Evolutionary conservation across 2,329 filamentous ascomycete genomes (phyloP).

Genomic region (Fusarium nelsonii): DNA sequence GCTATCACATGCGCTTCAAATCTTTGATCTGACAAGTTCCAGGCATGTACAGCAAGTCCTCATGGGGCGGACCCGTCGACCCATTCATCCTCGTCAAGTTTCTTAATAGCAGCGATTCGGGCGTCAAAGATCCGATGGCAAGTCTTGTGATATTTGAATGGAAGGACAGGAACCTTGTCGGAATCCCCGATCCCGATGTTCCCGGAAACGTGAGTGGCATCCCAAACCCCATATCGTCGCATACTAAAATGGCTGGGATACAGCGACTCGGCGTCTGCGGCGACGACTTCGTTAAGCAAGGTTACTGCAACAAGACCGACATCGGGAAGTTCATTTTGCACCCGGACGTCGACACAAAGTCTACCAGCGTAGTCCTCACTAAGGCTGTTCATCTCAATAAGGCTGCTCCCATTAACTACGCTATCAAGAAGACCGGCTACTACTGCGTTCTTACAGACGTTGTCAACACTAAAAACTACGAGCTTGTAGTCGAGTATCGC

Average conservation of each 20-base stretch:
- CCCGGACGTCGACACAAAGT: slow-evolving; percentile 78
- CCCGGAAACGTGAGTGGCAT: slow-evolving; percentile 63
- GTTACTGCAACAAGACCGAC: slow-evolving; percentile 80
- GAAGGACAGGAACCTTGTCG: slow-evolving; percentile 84
- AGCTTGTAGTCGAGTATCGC: slow-evolving; percentile 87
- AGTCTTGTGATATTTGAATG: slow-evolving; percentile 95
- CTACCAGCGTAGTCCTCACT: slow-evolving; percentile 79
- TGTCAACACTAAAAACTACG: slow-evolving; percentile 77
- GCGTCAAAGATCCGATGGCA: slow-evolving; percentile 76
- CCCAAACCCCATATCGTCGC: not conserved
- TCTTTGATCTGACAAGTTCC: slow-evolving; percentile 23
- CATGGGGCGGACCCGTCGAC: slow-evolving; percentile 89
- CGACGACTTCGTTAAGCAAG: slow-evolving; percentile 73
- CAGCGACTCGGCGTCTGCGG: slow-evolving; percentile 76
- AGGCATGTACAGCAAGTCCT: slow-evolving; percentile 93
- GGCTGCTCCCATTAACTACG: slow-evolving; percentile 80
- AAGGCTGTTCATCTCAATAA: slow-evolving; percentile 85
- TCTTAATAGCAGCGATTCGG: slow-evolving; percentile 67
- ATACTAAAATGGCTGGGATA: slow-evolving; percentile 22
- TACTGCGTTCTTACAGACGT: slow-evolving; percentile 89
- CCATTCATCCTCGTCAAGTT: slow-evolving; percentile 92
- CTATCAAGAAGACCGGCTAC: slow-evolving; percentile 90
- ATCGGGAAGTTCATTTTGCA: slow-evolving; percentile 87
- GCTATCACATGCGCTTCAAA: not conserved
- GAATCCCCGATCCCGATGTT: slow-evolving; percentile 70